Conservation (phyloP, 2,329 filamentous ascomycete genomes). For the Penicillium sp. region DNA sequence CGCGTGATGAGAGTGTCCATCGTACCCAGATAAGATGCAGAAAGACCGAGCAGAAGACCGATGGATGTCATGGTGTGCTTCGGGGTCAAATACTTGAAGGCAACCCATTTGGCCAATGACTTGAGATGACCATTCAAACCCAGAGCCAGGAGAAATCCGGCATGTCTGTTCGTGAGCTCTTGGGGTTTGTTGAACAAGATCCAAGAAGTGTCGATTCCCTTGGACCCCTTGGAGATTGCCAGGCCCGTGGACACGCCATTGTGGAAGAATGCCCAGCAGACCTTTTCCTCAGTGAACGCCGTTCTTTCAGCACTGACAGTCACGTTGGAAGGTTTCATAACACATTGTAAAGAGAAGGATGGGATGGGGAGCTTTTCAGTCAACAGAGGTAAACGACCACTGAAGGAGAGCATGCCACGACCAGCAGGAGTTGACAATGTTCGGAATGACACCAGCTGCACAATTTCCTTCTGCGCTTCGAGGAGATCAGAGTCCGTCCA, state of each 20-base stretch:
- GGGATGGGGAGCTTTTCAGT: constrained; percentile 88
- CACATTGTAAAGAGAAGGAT: constrained; percentile 85
- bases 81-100: constrained; percentile 97
- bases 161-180: constrained; percentile 92
- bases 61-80: constrained; percentile 99
- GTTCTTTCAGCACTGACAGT: constrained; percentile 89
- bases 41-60: constrained; percentile 83
- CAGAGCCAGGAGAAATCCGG: constrained; percentile 83
- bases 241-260: constrained; percentile 90
- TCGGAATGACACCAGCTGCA: constrained; percentile 77
- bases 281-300: constrained; percentile 88
- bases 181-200: constrained; percentile 95
- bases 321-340: constrained; percentile 87
- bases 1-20: constrained; percentile 96
- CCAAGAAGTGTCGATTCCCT: constrained; percentile 97
- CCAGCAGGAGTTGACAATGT: constrained; percentile 87
- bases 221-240: constrained; percentile 81
- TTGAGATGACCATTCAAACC: constrained; percentile 95
- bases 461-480: constrained; percentile 86
- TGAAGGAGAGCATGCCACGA: constrained; percentile 81
- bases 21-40: constrained; percentile 89
- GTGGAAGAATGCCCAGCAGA: constrained; percentile 98
- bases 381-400: constrained; percentile 77
- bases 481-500: constrained; percentile 84
- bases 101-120: constrained; percentile 92